Percentiles rank a stretch among this genome's conserved stretches.
Evolutionary conservation across 345 rosid genomes (phyloP).

Genomic region (Cardiospermum halicacabum): DNA sequence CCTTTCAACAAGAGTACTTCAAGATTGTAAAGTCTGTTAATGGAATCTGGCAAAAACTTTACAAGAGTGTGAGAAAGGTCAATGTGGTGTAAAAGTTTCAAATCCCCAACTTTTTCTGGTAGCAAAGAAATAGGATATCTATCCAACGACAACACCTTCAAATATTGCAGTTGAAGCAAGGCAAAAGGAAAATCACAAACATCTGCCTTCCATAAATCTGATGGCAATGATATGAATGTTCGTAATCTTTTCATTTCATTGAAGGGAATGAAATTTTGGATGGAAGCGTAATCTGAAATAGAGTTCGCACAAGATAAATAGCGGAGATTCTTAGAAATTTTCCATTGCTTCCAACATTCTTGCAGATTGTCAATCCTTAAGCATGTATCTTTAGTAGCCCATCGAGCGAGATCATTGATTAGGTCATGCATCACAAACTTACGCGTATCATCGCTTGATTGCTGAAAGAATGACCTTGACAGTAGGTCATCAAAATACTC

Average conservation of each 20-base stretch:
- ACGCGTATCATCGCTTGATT: not conserved
- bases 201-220: not conserved
- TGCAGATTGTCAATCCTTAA: conserved; percentile 19
- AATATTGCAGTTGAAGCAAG: not conserved
- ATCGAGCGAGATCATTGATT: conserved; percentile 28
- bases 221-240: not conserved
- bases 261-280: conserved; percentile 8
- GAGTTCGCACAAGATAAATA: no score
- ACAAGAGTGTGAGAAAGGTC: conserved; percentile 4
- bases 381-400: conserved; percentile 22
- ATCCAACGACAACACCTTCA: conserved; percentile 8
- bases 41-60: conserved; percentile 2
- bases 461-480: not conserved
- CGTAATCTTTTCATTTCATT: not conserved
- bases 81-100: conserved; percentile 9
- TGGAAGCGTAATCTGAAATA: no score
- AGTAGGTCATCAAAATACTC: not conserved
- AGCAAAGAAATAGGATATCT: not conserved
- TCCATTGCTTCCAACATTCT: not conserved
- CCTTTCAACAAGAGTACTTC: not conserved
- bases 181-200: not conserved
- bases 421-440: not conserved
- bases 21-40: conserved; percentile 8
- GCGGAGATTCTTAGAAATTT: conserved; percentile 26
- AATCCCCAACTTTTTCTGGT: not conserved